These are phyloP conservation scores for Eucalyptus brandiana DNA, from an alignment of 345 rosid genomes.

Conservation along the genomic window DNA sequence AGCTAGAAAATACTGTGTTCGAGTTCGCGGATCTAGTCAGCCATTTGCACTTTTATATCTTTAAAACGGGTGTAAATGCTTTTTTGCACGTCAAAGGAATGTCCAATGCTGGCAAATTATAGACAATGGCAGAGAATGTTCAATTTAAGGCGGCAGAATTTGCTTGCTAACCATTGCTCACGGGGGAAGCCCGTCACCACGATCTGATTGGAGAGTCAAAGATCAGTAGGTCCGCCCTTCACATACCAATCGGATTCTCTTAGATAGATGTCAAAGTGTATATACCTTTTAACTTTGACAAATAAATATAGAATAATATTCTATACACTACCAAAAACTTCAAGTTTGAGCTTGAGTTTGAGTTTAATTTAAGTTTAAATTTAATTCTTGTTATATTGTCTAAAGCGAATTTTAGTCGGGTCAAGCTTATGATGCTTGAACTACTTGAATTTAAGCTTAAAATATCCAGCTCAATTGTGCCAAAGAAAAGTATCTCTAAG, in stretches of 20 bases:
- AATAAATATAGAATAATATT: background rate
- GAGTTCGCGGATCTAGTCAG: background rate
- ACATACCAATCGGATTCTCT: background rate
- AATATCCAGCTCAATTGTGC: background rate
- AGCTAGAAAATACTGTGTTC: background rate
- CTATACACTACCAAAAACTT: background rate
- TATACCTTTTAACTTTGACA: background rate
- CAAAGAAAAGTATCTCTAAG: background rate
- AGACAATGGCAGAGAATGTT: background rate
- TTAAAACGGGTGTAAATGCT: background rate
- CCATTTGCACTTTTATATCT: background rate
- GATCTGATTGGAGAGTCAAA: background rate
- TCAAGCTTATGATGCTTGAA: background rate
- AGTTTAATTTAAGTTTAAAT: background rate
- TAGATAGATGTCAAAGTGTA: background rate
- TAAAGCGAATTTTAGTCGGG: background rate
- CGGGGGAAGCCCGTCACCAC: background rate
- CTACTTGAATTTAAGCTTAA: background rate
- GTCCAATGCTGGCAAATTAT: background rate
- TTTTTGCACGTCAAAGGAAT: background rate
- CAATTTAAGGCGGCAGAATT: background rate
- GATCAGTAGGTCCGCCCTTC: background rate
- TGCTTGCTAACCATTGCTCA: background rate
- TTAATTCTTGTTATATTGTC: background rate
- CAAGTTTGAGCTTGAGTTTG: background rate